Evolutionary conservation across 495 filamentous ascomycete genomes (phyloP).

Genomic region (Pyronema domesticum): DNA sequence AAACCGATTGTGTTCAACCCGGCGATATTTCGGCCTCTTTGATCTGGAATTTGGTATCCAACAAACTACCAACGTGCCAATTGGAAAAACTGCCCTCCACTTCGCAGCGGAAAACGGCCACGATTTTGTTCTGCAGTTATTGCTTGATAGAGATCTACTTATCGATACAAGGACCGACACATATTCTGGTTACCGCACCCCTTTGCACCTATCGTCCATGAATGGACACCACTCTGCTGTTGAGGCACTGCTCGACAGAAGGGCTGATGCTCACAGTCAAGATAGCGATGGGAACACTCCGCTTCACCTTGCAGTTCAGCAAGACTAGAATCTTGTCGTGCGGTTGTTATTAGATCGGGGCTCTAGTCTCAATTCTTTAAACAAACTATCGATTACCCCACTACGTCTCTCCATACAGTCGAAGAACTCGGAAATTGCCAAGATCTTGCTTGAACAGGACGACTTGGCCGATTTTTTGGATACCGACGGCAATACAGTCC

Average conservation of each 20-base stretch:
- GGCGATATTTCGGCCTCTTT: too few relatives aligned
- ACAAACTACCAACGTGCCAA: not conserved
- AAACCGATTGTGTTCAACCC: too few relatives aligned
- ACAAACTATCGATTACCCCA: not conserved
- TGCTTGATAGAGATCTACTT: not conserved
- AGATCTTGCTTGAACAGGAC: not conserved
- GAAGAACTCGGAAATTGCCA: not conserved
- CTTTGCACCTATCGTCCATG: not conserved
- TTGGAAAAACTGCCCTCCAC: not conserved
- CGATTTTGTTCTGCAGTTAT: not conserved
- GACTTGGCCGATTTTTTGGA: not conserved
- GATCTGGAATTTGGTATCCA: too few relatives aligned
- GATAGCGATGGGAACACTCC: constrained; percentile 5
- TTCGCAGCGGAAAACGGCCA: not conserved
- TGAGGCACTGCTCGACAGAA: not conserved
- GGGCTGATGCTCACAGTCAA: not conserved
- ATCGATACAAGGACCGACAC: not conserved
- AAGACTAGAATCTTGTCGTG: not conserved
- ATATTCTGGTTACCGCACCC: not conserved
- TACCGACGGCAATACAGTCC: not conserved
- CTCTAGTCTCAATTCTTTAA: not conserved
- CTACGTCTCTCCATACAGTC: not conserved
- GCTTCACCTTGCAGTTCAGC: constrained; percentile 7
- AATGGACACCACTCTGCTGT: not conserved
- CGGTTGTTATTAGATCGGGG: not conserved